Conservation (phyloP, 495 filamentous ascomycete species). For the Lophium mytilinum region DNA sequence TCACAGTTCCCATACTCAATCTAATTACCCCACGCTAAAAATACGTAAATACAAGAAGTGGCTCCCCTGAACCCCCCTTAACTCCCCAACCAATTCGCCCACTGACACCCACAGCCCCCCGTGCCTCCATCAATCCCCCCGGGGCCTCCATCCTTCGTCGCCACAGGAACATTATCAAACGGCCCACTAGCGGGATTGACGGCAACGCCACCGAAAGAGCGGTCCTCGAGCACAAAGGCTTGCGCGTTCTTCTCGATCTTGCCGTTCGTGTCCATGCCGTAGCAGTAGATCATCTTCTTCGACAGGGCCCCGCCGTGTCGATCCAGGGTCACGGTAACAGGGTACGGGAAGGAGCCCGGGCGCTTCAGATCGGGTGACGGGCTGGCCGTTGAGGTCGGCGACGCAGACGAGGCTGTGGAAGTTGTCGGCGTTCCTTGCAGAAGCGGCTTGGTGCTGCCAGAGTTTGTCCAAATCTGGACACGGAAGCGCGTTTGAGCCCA, state of each 20-base stretch:
- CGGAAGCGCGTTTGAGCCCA: conserved; percentile 79
- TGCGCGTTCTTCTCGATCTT: conserved; percentile 42
- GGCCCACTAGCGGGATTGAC: conserved; percentile 51
- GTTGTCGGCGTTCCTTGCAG: conserved; percentile 3
- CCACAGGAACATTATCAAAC: conserved; percentile 33
- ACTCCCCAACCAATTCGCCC: conserved; percentile 51
- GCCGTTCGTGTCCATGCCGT: conserved; percentile 48
- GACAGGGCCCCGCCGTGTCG: conserved; percentile 61
- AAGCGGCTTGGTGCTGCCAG: conserved; percentile 9
- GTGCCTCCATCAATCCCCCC: conserved; percentile 61
- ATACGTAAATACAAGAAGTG: no score
- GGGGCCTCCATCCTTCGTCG: conserved; percentile 28
- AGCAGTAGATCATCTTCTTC: conserved; percentile 64
- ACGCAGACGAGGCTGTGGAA: conserved; percentile 7
- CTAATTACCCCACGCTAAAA: no score
- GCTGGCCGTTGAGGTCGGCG: conserved; percentile 26
- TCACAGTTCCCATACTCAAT: no score
- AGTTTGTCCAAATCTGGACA: conserved; percentile 79
- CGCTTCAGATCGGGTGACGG: conserved; percentile 47
- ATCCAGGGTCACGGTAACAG: conserved; percentile 72
- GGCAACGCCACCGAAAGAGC: conserved; percentile 50
- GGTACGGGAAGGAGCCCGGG: conserved; percentile 79
- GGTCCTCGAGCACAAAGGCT: conserved; percentile 50
- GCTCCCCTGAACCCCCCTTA: neutral
- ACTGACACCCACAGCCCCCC: conserved; percentile 68